Conservation (phyloP, 192 early-diverging fungal genomes). For the Martensiomyces pterosporus region DNA sequence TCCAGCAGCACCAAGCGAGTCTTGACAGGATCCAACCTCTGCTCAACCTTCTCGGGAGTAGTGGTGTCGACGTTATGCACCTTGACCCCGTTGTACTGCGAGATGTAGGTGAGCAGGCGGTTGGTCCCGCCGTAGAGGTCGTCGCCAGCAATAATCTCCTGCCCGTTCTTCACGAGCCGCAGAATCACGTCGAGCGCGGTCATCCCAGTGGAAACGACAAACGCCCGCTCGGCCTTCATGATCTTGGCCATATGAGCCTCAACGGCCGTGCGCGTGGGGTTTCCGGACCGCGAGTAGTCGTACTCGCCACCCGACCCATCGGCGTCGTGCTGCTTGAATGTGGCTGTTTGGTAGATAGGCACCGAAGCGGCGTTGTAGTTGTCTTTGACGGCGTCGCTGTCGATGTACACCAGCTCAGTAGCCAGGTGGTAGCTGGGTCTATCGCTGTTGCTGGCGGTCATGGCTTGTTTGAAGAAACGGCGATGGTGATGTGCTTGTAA, state of each 20-base stretch:
- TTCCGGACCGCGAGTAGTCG: slow-evolving; percentile 95
- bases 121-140: slow-evolving; percentile 98
- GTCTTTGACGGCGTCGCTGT: slow-evolving; percentile 66
- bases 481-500: too few species aligned
- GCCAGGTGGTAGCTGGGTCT: slow-evolving; percentile 59
- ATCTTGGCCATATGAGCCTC: slow-evolving; percentile 93
- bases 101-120: slow-evolving; percentile 81
- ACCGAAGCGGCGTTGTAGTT: slow-evolving; percentile 85
- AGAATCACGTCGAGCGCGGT: slow-evolving; percentile 88
- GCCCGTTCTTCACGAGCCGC: slow-evolving; percentile 79
- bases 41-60: slow-evolving; percentile 53
- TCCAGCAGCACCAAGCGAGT: slow-evolving; percentile 88
- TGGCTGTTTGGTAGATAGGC: slow-evolving; percentile 98
- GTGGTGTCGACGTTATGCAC: slow-evolving; percentile 95
- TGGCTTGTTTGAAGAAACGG: too few species aligned
- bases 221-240: slow-evolving; percentile 82
- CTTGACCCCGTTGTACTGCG: slow-evolving; percentile 71
- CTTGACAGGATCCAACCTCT: slow-evolving; percentile 64
- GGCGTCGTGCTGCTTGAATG: slow-evolving; percentile 87
- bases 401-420: slow-evolving; percentile 73
- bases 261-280: slow-evolving; percentile 92
- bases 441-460: not conserved
- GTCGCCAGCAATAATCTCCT: slow-evolving; percentile 91
- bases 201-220: slow-evolving; percentile 91
- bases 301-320: slow-evolving; percentile 79